Base-by-base conservation (phyloP, 1,284 basidiomycete genomes). In the Puccinia coronata region DNA sequence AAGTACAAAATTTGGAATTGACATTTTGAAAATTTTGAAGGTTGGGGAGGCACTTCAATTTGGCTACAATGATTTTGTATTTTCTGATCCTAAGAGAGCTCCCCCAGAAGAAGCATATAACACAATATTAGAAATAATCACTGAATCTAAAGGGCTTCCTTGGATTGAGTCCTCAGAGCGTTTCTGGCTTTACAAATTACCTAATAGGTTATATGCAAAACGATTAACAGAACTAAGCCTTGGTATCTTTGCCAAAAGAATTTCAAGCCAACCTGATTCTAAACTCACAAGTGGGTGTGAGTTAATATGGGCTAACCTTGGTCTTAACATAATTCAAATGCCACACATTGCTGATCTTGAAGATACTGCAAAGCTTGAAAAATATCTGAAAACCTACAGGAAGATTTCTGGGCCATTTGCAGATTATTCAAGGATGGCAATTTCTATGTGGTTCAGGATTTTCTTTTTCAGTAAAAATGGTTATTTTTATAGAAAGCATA, bases 21-120 rank as follows among this genome's bases (percentile, higher is more conserved):
- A 63, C 34, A 23, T 63, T 18, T 63, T 63, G 18, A 63, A 4
- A 63, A 39, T 63, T 0, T 63, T 63, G 59, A 63, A 63, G 23
- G 39, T 63, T 9, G 59, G 59, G 18, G 20, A 63, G 12, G 34
- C 59, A 39, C 59, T 63, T 39, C 59, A 63, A 63, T 63, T 63
- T 39, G 59, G 59, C 11, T 31, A 6, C 6, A 16, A 43, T 43
- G 6, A 43, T 43, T 43, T 43, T 43, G 43, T 16, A 43, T 16
- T 43, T 16, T 8, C 16, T 43, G 43, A 16, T 8, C 6, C 6
- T 43, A 43, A 16, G 43, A 16, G 43, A 16, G 16, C 16, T 6
- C 16, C 43, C 6, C 8, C 43, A 43, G 43, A 43, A 43, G 16
- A 43, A 43, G 43, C 43, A 43, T 43, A 8, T 43, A 43, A 16